Evolutionary conservation across 2,329 filamentous ascomycete genomes (phyloP).

Genomic region (Fusarium napiforme): DNA sequence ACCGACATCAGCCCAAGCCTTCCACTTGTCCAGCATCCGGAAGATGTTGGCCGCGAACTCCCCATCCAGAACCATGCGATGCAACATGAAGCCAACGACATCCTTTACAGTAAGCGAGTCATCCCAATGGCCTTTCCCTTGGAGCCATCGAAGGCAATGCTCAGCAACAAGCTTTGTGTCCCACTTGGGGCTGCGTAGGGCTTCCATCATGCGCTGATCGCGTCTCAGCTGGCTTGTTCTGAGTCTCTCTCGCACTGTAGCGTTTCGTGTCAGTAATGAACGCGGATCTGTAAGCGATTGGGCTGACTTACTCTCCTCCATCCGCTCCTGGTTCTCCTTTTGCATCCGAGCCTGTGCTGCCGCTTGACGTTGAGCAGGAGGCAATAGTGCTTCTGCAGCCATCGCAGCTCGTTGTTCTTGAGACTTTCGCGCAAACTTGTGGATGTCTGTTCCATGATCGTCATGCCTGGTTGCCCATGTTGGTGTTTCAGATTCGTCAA

Average conservation of each 20-base stretch:
- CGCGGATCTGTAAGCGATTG: fast-evolving
- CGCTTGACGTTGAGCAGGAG: constrained; percentile 53
- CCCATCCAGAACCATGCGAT: constrained; percentile 63
- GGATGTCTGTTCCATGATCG: constrained; percentile 48
- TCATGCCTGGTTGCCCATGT: constrained; percentile 62
- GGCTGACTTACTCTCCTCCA: constrained; percentile 58
- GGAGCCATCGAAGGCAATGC: constrained; percentile 58
- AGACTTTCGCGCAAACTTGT: constrained; percentile 49
- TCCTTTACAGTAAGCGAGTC: constrained; percentile 50
- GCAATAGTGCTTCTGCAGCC: constrained; percentile 57
- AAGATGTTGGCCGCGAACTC: constrained; percentile 55
- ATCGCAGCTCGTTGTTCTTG: constrained; percentile 56
- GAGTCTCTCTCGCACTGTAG: constrained; percentile 55
- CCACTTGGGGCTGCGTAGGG: constrained; percentile 65
- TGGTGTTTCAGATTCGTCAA: constrained; percentile 63
- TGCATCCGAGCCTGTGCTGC: constrained; percentile 55
- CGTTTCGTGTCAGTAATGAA: neutral
- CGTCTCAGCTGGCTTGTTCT: constrained; percentile 55
- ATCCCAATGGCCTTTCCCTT: constrained; percentile 43
- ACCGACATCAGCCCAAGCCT: constrained; percentile 64
- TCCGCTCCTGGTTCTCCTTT: constrained; percentile 56
- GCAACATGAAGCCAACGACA: constrained; percentile 58
- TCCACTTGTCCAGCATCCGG: constrained; percentile 62
- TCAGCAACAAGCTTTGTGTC: constrained; percentile 58
- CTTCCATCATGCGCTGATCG: constrained; percentile 60